Evolutionary conservation across 768 basidiomycete species (phyloP).

Genomic region (Agaricus subrufescens): DNA sequence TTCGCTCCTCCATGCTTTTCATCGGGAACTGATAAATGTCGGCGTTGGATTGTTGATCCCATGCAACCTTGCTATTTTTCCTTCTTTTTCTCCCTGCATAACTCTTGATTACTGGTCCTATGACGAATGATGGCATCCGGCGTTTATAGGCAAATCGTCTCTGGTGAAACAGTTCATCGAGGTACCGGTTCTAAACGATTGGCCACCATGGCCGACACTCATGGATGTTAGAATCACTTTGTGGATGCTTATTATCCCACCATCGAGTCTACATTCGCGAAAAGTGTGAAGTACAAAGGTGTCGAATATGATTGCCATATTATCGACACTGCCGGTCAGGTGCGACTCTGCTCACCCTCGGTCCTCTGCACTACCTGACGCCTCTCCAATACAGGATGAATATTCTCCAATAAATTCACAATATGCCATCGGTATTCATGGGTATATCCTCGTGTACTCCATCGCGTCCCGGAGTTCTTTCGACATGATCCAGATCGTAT

Average conservation of each 20-base stretch:
- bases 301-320: constrained; percentile 95
- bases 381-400: constrained; percentile 64
- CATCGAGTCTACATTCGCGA: constrained; percentile 84
- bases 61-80: neutral
- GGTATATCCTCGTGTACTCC: constrained; percentile 94
- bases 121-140: constrained; percentile 9
- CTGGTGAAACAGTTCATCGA: constrained; percentile 93
- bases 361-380: neutral
- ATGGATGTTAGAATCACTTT: constrained; percentile 56
- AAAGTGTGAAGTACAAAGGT: constrained; percentile 83
- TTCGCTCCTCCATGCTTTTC: neutral
- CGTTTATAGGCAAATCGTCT: constrained; percentile 81
- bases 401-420: constrained; percentile 91
- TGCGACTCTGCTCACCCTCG: constrained; percentile 25
- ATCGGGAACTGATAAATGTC: neutral
- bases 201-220: no score
- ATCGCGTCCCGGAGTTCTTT: constrained; percentile 87
- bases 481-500: constrained; percentile 90
- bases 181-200: constrained; percentile 16
- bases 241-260: constrained; percentile 94
- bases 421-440: constrained; percentile 95
- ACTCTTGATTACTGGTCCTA: neutral
- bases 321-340: constrained; percentile 97
- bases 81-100: neutral
- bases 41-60: neutral